These are phyloP conservation scores for Chenopodium quinoa DNA, from an alignment of 148 eudicot species.

Conservation along the genomic window DNA sequence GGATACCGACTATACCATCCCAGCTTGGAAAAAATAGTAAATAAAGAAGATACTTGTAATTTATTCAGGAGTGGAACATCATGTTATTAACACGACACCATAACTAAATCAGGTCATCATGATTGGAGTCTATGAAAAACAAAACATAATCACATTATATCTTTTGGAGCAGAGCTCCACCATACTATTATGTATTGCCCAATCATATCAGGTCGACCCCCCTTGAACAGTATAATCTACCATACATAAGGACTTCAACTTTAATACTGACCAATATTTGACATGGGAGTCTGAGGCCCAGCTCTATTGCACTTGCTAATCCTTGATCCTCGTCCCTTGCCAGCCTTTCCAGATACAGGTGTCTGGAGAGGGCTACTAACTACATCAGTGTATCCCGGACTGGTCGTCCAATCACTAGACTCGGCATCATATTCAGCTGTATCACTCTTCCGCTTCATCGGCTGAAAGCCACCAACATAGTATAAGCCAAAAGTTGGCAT, in stretches of 20 bases:
- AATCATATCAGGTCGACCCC: background rate
- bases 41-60: no score
- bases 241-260: background rate
- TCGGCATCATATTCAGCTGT: conserved; percentile 47
- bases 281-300: conserved; percentile 58
- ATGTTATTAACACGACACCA: background rate
- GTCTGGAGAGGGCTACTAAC: conserved; percentile 60
- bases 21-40: background rate
- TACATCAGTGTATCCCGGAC: conserved; percentile 41
- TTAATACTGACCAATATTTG: conserved; percentile 59
- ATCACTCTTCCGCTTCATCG: conserved; percentile 71
- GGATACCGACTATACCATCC: background rate
- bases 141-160: background rate
- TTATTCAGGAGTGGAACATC: background rate
- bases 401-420: conserved; percentile 42
- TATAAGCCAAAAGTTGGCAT: conserved; percentile 11
- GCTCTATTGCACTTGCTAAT: conserved; percentile 50
- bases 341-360: conserved; percentile 65
- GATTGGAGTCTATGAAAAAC: background rate
- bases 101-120: background rate
- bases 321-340: conserved; percentile 63
- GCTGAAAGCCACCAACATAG: conserved; percentile 38
- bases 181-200: background rate
- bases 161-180: background rate
- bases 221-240: background rate